A percentile compares a stretch with the other conserved stretches of the same genome.
Conservation (phyloP, 148 eudicot genomes). For the Fagopyrum esculentum region DNA sequence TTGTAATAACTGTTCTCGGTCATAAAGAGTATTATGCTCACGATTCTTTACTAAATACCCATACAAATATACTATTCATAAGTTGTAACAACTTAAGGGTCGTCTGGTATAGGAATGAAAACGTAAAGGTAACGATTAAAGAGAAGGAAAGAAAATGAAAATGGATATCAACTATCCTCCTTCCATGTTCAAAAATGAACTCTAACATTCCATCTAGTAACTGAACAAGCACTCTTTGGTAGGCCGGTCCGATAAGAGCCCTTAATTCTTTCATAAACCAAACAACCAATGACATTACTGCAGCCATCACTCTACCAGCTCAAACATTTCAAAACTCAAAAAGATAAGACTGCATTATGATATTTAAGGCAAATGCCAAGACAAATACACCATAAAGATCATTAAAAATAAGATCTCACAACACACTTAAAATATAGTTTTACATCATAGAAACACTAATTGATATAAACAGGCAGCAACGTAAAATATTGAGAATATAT, state of each 20-base stretch:
- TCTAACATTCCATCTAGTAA: too few relatives aligned
- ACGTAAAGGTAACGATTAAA: too few relatives aligned
- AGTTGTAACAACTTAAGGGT: too few relatives aligned
- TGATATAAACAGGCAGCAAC: background rate
- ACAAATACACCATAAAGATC: background rate
- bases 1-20: background rate
- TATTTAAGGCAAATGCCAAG: background rate
- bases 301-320: too few relatives aligned
- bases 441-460: background rate
- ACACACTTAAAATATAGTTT: background rate
- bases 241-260: too few relatives aligned
- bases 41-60: background rate
- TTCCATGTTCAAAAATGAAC: too few relatives aligned
- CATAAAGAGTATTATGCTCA: background rate
- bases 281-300: too few relatives aligned
- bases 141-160: background rate
- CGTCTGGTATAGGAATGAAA: too few relatives aligned
- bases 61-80: background rate
- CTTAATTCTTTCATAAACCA: too few relatives aligned
- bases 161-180: too few relatives aligned
- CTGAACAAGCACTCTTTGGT: too few relatives aligned
- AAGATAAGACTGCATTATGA: background rate
- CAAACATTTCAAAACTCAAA: background rate
- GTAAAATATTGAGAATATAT: background rate
- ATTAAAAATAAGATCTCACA: background rate